Base-by-base conservation (phyloP, 352 stramenopile species). In the Phytophthora capsici region DNA sequence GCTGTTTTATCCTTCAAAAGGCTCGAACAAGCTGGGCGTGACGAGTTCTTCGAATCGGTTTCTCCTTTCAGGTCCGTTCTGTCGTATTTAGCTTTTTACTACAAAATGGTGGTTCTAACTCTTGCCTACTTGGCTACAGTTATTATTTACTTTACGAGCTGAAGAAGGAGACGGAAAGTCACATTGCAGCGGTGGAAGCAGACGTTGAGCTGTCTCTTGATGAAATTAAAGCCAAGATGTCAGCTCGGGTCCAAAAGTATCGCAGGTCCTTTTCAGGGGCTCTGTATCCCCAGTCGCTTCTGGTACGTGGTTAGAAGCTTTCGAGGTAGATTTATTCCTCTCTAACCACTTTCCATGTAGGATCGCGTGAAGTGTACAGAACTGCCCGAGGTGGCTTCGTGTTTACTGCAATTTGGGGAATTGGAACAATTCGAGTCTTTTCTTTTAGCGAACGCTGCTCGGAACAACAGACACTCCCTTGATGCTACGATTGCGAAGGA, bases 181-280 rank as follows among this genome's bases (percentile, higher is more conserved):
- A 76, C 16, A 8, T 78, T 7, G 26, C 57, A 9, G 14, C 61
- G 4, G 30, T 78, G 45, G 56, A 64, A 4, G 40, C 49, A 25
- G 58, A 74, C 32, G 34, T 66, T 1, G 61, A 75, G 38, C 16
- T 70, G 9, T 67, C 52, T 0, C 38, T 83, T 9, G 55, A 72
- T 20, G 34, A 77, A 6, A 52, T 86, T 22, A 81, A 76, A 25
- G 57, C 40, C 19, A 88, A 88, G 43, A 86, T 88, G 78, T 68
- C 66, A 8, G 63, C 78, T 9, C 57, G 78, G 22, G 66, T 86
- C 3, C 53, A 64, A 36, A 71, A 65, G 3, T 84, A 79, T 36
- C 44, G 45, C n/a, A 77, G 45, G 16, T 67, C 63, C 8, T 88
- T 86, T 53, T 70, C 63, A 5, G 78, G 78, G 0, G 5, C 59